A percentile compares a stretch with the other conserved stretches of the same genome.
These are phyloP conservation scores for Annulohypoxylon truncatum DNA, from an alignment of 2,329 filamentous ascomycete species.

Conservation along the genomic window DNA sequence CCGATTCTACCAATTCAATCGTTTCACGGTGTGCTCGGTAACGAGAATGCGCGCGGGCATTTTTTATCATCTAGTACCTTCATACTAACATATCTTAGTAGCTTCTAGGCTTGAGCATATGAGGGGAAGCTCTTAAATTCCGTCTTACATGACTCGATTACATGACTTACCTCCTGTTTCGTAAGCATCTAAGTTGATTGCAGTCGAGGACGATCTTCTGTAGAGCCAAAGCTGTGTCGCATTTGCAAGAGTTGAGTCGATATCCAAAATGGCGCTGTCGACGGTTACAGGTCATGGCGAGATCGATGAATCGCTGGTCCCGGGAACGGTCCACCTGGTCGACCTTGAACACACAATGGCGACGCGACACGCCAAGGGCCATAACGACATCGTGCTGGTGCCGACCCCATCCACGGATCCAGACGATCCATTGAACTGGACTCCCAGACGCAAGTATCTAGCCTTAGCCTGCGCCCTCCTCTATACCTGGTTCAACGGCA, in stretches of 20 bases:
- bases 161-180: neutral
- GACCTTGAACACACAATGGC: slow-evolving; percentile 52
- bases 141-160: neutral
- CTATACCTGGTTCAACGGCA: slow-evolving; percentile 55
- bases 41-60: slow-evolving; percentile 1
- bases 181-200: neutral
- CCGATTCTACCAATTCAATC: slow-evolving; percentile 18
- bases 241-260: neutral
- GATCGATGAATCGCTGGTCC: slow-evolving; percentile 49
- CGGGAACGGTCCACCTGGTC: slow-evolving; percentile 57
- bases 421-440: slow-evolving; percentile 66
- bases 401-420: slow-evolving; percentile 62
- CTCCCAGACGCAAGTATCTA: slow-evolving; percentile 46
- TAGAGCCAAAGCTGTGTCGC: neutral
- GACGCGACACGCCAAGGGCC: slow-evolving; percentile 49
- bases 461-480: slow-evolving; percentile 47
- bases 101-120: neutral
- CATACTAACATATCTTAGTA: neutral
- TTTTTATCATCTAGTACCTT: no score
- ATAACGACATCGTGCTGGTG: slow-evolving; percentile 60
- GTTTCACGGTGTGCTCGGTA: slow-evolving; percentile 20
- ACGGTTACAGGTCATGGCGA: slow-evolving; percentile 26
- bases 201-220: neutral
- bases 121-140: neutral
- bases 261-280: slow-evolving; percentile 19